These are phyloP conservation scores for Phytophthora podocarpi DNA, from an alignment of 352 stramenopile genomes.

Conservation along the genomic window DNA sequence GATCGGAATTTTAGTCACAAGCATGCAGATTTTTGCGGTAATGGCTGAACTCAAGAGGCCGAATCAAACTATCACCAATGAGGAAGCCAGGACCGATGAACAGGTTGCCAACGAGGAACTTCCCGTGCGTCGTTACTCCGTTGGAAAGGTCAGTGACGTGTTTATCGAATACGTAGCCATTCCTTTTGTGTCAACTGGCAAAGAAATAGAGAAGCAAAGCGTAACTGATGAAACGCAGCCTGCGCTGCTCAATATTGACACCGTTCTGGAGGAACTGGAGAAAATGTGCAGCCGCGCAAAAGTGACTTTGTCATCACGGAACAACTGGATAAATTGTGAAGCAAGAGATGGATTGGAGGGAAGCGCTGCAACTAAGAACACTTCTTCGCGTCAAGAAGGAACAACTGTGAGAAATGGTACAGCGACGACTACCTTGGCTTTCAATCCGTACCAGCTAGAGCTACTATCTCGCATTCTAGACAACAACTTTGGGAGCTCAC, in stretches of 20 bases:
- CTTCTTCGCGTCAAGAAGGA: not conserved
- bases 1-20: conserved; percentile 43
- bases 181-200: conserved; percentile 32
- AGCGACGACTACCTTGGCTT: conserved; percentile 27
- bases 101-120: not conserved
- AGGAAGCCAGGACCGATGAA: not conserved
- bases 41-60: conserved; percentile 21
- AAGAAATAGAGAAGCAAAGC: conserved; percentile 24
- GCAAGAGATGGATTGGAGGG: not conserved
- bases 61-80: not conserved
- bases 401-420: not conserved
- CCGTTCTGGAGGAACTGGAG: conserved; percentile 57
- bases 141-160: conserved; percentile 31
- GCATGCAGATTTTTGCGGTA: conserved; percentile 47
- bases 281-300: conserved; percentile 52
- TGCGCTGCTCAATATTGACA: conserved; percentile 45
- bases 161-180: conserved; percentile 59
- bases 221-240: not conserved
- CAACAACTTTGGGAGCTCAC: conserved; percentile 56
- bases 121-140: conserved; percentile 3
- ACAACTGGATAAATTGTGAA: conserved; percentile 41
- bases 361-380: not conserved
- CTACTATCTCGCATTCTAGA: conserved; percentile 62
- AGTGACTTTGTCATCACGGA: conserved; percentile 38
- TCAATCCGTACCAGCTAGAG: conserved; percentile 71